A percentile compares a stretch with the other conserved stretches of the same genome.
These are phyloP conservation scores for Cephaloascus fragrans DNA, from an alignment of 805 yeast species.

Conservation along the genomic window DNA sequence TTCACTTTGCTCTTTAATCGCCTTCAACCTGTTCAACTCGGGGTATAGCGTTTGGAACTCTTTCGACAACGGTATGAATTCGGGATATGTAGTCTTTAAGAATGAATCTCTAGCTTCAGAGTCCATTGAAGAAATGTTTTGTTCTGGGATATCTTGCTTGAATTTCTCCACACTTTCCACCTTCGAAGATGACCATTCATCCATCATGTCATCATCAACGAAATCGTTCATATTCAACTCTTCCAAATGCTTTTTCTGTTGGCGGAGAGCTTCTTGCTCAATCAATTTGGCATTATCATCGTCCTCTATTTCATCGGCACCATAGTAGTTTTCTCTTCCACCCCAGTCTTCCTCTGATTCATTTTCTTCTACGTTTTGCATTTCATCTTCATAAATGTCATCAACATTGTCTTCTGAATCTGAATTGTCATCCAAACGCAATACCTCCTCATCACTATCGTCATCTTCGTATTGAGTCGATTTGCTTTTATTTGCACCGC, in stretches of 20 bases:
- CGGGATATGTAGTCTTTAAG: constrained; percentile 65
- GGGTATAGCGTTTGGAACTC: constrained; percentile 43
- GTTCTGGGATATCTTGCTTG: constrained; percentile 30
- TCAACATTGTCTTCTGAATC: constrained; percentile 29
- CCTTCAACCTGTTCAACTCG: constrained; percentile 24
- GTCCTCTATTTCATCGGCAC: constrained; percentile 60
- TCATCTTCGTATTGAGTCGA: constrained; percentile 21
- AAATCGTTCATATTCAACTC: constrained; percentile 70
- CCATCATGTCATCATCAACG: constrained; percentile 68
- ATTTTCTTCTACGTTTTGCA: no score
- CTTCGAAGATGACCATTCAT: constrained; percentile 62
- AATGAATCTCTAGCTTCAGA: constrained; percentile 41
- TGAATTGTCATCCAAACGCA: constrained; percentile 26
- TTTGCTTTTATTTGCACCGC: constrained; percentile 31
- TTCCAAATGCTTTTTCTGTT: constrained; percentile 71
- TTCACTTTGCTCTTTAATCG: constrained; percentile 17
- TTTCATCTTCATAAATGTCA: constrained; percentile 16
- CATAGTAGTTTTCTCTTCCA: constrained; percentile 39
- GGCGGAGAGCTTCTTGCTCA: constrained; percentile 80
- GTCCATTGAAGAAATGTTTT: constrained; percentile 25
- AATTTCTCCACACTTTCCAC: constrained; percentile 35
- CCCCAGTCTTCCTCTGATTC: constrained; percentile 31
- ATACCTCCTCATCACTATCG: constrained; percentile 48
- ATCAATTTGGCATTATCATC: constrained; percentile 70
- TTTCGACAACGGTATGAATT: constrained; percentile 64